These are phyloP conservation scores for Lobosporangium transversale DNA, from an alignment of 192 early-diverging fungal genomes.

Conservation along the genomic window DNA sequence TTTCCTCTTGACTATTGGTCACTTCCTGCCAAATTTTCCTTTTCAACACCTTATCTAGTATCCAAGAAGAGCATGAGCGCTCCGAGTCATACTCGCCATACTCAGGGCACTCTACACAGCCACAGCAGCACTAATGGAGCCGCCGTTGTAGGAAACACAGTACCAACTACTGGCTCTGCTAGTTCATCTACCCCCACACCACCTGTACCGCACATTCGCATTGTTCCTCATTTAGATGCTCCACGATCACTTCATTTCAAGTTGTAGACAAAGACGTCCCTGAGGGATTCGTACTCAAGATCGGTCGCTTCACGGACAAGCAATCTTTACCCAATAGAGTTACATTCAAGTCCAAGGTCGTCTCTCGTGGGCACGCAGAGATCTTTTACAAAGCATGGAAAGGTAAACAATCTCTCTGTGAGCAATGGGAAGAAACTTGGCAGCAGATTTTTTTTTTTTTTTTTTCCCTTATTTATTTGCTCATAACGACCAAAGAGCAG, in stretches of 20 bases:
- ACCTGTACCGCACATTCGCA: conserved; percentile 58
- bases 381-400: conserved; percentile 85
- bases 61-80: conserved; percentile 14
- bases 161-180: conserved; percentile 1
- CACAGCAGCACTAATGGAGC: conserved; percentile 8
- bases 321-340: conserved; percentile 70
- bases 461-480: too few species aligned
- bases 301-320: conserved; percentile 80
- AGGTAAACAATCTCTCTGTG: conserved; percentile 36
- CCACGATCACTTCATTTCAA: conserved; percentile 62
- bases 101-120: conserved; percentile 5
- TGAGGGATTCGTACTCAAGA: conserved; percentile 69
- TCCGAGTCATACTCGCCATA: conserved; percentile 3
- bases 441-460: background rate
- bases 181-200: conserved; percentile 20
- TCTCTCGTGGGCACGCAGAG: conserved; percentile 92
- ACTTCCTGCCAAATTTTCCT: background rate
- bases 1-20: background rate
- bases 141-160: background rate
- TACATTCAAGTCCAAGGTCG: conserved; percentile 93
- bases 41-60: conserved; percentile 1
- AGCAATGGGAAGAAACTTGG: background rate
- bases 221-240: conserved; percentile 66
- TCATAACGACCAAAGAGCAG: background rate
- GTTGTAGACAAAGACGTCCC: conserved; percentile 68